These are phyloP conservation scores for Arxiozyma heterogenica DNA, from an alignment of 1,139 yeast species.

Conservation along the genomic window DNA sequence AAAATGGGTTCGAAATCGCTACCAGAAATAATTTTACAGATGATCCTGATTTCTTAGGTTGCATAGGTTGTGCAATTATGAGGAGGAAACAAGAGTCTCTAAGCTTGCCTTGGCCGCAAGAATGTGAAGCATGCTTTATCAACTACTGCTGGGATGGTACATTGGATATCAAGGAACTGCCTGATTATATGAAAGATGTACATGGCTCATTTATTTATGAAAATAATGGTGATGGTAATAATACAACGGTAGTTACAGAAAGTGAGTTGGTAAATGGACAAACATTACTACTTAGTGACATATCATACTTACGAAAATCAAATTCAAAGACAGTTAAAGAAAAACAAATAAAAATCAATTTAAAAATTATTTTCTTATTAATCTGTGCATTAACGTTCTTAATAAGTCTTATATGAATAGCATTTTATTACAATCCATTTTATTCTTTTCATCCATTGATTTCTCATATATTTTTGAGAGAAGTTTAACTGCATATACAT, in stretches of 20 bases:
- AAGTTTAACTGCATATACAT: too few species aligned
- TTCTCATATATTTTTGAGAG: too few species aligned
- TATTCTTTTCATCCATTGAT: neutral
- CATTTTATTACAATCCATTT: neutral
- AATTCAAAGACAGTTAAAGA: slow-evolving; percentile 7
- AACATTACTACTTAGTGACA: slow-evolving; percentile 1
- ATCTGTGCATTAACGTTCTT: slow-evolving; percentile 10
- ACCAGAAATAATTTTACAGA: slow-evolving; percentile 66
- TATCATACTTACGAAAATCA: slow-evolving; percentile 9
- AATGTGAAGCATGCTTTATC: slow-evolving; percentile 49
- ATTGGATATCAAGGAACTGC: slow-evolving; percentile 11
- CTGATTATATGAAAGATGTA: slow-evolving; percentile 12
- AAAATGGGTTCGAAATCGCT: slow-evolving; percentile 74
- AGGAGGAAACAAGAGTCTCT: slow-evolving; percentile 74
- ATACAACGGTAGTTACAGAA: neutral
- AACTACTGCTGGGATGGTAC: slow-evolving; percentile 27
- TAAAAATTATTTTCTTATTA: slow-evolving; percentile 10
- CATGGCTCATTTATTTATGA: slow-evolving; percentile 15
- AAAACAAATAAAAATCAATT: slow-evolving; percentile 1
- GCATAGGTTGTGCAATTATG: slow-evolving; percentile 83
- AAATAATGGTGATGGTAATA: slow-evolving; percentile 6
- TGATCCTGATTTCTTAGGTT: slow-evolving; percentile 65
- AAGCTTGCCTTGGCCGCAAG: slow-evolving; percentile 32
- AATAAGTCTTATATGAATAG: slow-evolving; percentile 7
- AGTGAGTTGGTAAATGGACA: slow-evolving; percentile 2